A percentile compares a stretch with the other conserved stretches of the same genome.
These are phyloP conservation scores for Epichloe gansuensis DNA, from an alignment of 2,329 filamentous ascomycete genomes.

Conservation along the genomic window DNA sequence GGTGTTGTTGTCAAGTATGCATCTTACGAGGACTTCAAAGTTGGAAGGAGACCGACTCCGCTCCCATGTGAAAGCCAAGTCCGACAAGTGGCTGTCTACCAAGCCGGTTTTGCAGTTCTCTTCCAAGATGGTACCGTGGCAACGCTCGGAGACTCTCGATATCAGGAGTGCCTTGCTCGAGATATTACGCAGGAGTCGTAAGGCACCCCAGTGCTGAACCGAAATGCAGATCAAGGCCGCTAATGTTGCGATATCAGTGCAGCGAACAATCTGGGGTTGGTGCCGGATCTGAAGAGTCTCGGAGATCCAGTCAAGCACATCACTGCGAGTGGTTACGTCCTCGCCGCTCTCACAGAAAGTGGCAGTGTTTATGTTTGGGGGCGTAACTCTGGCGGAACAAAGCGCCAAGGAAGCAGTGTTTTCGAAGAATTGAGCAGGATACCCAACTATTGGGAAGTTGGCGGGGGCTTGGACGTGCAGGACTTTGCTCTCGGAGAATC, in stretches of 20 bases:
- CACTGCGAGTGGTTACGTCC: slow-evolving; percentile 42
- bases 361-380: slow-evolving; percentile 54
- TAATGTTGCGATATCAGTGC: slow-evolving; percentile 21
- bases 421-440: slow-evolving; percentile 18
- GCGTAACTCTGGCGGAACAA: slow-evolving; percentile 12
- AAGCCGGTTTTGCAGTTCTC: slow-evolving; percentile 37
- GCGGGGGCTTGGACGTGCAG: slow-evolving; percentile 36
- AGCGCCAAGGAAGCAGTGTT: slow-evolving; percentile 9
- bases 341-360: slow-evolving; percentile 45
- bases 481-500: slow-evolving; percentile 47
- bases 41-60: slow-evolving; percentile 1
- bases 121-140: slow-evolving; percentile 31
- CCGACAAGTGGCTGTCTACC: slow-evolving; percentile 33
- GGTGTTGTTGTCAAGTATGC: slow-evolving; percentile 13
- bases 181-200: slow-evolving; percentile 27
- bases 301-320: slow-evolving; percentile 40
- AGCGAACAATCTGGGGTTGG: slow-evolving; percentile 30
- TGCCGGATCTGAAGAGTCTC: slow-evolving; percentile 40
- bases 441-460: slow-evolving; percentile 34
- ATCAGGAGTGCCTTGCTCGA: slow-evolving; percentile 43
- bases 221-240: neutral
- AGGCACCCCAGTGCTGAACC: slow-evolving; percentile 3
- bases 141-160: slow-evolving; percentile 48
- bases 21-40: slow-evolving; percentile 11
- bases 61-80: slow-evolving; percentile 17